Conservation (phyloP, 768 basidiomycete species). For the Chalciporus piperatus region DNA sequence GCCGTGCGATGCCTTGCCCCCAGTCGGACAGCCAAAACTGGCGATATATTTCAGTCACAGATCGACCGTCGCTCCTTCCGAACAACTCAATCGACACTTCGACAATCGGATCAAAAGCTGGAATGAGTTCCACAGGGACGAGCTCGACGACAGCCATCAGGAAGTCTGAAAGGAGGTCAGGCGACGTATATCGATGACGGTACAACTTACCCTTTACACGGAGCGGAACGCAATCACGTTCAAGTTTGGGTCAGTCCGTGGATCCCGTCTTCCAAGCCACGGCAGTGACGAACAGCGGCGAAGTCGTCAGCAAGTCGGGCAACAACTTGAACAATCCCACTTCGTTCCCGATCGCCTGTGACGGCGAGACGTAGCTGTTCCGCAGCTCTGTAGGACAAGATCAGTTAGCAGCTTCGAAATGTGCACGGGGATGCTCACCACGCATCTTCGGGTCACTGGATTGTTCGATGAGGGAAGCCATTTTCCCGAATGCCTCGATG, state of each 20-base stretch:
- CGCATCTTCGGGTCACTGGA: no score
- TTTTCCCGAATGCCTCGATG: no score
- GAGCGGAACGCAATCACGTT: constrained; percentile 80
- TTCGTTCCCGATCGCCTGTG: no score
- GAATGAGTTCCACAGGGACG: constrained; percentile 71
- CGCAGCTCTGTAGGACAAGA: no score
- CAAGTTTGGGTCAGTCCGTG: constrained; percentile 62
- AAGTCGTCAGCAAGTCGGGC: constrained; percentile 56
- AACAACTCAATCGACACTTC: constrained; percentile 80
- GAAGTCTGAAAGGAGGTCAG: constrained; percentile 50
- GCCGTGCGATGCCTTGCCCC: constrained; percentile 61
- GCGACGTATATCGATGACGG: constrained; percentile 33
- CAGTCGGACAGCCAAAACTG: constrained; percentile 86
- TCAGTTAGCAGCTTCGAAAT: no score
- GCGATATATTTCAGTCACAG: constrained; percentile 65
- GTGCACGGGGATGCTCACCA: no score
- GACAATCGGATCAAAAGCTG: constrained; percentile 66
- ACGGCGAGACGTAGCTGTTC: no score
- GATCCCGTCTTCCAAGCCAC: constrained; percentile 68
- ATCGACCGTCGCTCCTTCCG: constrained; percentile 62
- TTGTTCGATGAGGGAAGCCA: no score
- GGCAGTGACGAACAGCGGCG: constrained; percentile 75
- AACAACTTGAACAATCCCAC: constrained; percentile 60
- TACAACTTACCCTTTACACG: constrained; percentile 70
- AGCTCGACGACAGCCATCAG: constrained; percentile 73